Evolutionary conservation across 352 stramenopile genomes (phyloP), one percentile per base, ranked within the genome.

Genomic region (Pythium sukuiense): DNA sequence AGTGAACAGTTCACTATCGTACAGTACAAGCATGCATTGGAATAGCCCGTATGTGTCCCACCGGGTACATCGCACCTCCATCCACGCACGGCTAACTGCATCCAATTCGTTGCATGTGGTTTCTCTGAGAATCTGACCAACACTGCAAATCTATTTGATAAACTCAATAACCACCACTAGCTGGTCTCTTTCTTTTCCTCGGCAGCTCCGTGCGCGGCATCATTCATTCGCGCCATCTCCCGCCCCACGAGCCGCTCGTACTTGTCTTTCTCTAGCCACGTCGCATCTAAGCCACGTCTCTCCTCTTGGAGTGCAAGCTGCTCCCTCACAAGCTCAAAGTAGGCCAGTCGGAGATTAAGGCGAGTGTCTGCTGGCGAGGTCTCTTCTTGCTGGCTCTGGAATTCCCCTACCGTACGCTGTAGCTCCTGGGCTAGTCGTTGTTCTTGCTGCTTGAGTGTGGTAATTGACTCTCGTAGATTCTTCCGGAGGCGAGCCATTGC

Each of bases 401-500:
- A 8, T 43, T 30, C 7, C 2, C 29, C 18, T 43, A 52, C 14
- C 3, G 30, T 32, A 0, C 32, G 48, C 20, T 33, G 33, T 6
- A 49, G 54, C 13, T 8, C 32, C 1, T 49, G 54, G 29, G 3
- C 9, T 11, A 61, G n/a, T 20, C 54, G 18, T 20, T 53, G n/a
- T 37, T 61, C 61, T 55, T 67, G 50, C 3, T 67, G 27, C 8
- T 56, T 29, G 0, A 67, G 30, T 6, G 30, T 33, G 8, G 30
- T 37, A 8, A 67, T 59, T 0, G 45, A 59, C n/a, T 43, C 45
- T 26, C 49, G 46, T 24, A 41, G 43, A 2, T 37, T 39, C 1
- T 20, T 45, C 6, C 62, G 62, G 26, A 69, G 24, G 2, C 45
- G 53, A 11, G 50, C 63, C 63, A 69, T 69, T 12, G 55, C 32